Conservation (phyloP, 2,329 filamentous ascomycete genomes). For the Alternaria longipes region DNA sequence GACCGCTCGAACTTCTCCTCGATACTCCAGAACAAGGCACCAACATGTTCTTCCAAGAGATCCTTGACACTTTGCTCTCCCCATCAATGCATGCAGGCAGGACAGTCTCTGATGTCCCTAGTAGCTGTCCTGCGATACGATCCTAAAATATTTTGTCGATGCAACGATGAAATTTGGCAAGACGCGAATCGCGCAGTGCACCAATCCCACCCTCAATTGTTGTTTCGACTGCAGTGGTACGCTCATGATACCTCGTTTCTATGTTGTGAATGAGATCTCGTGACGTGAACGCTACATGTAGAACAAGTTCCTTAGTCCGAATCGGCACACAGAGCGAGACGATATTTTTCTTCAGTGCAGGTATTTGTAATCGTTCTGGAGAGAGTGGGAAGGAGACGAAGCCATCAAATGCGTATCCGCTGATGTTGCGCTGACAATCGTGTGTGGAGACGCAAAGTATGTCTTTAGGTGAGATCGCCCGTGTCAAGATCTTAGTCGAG, state of each 20-base stretch:
- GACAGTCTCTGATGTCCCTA: not conserved
- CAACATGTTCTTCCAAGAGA: no score
- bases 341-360: not conserved
- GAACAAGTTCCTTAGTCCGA: not conserved
- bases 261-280: not conserved
- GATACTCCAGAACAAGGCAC: no score
- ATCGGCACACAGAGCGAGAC: not conserved
- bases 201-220: not conserved
- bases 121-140: not conserved
- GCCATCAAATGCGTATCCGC: not conserved
- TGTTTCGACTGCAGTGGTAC: not conserved
- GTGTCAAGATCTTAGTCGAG: no score
- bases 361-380: not conserved
- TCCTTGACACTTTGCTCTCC: no score
- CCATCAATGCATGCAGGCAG: not conserved
- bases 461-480: not conserved
- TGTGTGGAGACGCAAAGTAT: not conserved
- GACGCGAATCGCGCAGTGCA: not conserved
- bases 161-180: not conserved
- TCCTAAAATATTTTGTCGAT: not conserved
- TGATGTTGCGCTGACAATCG: not conserved
- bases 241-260: not conserved
- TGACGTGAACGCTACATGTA: not conserved
- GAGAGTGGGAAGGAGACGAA: not conserved
- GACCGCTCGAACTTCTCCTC: no score